These are phyloP conservation scores for Eucalyptus tenuipes DNA, from an alignment of 345 rosid genomes.

Conservation along the genomic window DNA sequence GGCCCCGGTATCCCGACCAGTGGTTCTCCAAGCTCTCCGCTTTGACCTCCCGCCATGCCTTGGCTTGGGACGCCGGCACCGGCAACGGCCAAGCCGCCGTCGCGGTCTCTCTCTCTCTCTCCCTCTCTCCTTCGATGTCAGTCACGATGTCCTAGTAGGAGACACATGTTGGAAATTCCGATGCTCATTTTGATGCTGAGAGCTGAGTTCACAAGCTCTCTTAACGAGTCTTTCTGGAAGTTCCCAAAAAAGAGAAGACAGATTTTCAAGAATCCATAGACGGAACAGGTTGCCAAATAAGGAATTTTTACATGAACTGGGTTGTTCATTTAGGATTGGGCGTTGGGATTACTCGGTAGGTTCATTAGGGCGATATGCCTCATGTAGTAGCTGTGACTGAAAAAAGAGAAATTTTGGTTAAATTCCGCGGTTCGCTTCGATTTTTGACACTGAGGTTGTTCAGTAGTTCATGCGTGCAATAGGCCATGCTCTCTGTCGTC, in stretches of 20 bases:
- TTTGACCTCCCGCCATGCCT: constrained; percentile 23
- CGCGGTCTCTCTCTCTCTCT: constrained; percentile 15
- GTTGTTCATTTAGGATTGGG: background rate
- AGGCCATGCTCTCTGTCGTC: background rate
- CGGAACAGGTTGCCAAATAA: background rate
- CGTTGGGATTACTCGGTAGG: background rate
- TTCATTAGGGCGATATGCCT: background rate
- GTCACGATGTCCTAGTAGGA: background rate
- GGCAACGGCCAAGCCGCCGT: constrained; percentile 72
- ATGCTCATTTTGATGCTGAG: background rate
- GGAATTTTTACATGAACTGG: background rate
- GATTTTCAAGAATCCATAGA: background rate
- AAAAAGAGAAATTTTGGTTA: background rate
- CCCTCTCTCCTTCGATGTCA: background rate
- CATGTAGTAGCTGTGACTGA: background rate
- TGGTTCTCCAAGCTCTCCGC: constrained; percentile 55
- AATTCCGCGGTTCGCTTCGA: background rate
- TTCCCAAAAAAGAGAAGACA: background rate
- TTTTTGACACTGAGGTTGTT: background rate
- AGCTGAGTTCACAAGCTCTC: background rate
- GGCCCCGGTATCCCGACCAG: constrained; percentile 44
- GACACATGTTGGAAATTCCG: background rate
- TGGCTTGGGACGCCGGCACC: constrained; percentile 72
- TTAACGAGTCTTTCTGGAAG: background rate
- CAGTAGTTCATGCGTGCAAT: background rate